Base-by-base conservation (phyloP, 2,329 filamentous ascomycete species). In the Graphiopsis chlorocephala region DNA sequence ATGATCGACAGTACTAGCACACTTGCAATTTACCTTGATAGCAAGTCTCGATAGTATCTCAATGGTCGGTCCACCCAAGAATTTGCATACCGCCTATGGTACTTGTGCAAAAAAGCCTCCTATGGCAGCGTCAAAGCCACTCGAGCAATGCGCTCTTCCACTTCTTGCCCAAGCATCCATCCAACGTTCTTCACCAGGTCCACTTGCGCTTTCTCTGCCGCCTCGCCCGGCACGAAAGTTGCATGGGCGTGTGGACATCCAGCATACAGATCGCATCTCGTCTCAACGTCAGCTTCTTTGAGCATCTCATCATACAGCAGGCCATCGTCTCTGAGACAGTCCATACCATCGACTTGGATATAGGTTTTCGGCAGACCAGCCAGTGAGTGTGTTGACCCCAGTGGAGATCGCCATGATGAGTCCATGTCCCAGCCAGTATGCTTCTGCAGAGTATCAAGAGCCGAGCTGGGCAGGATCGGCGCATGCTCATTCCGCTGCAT, bases 251-350 rank as follows among this genome's bases (percentile, higher is more conserved):
- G 81, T 7, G 79, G 79, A 59, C 79, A 72, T 0, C 80, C 80
- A 0, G 73, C 67, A 68, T 80, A 82, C 11, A 81, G 68, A 66
- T 83, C 78, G 10, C 84, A 48, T 58, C 74, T 78, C 1, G 82
- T 84, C 68, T 75, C 70, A 10, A 84, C 75, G 5, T 74, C 78
- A 1, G 81, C 77, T 61, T 81, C 80, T 33, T 78, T 74, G 64
- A 86, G 69, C 2, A 81, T 70, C 47, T 78, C 72, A 67, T 85
- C 83, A 67, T 85, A 86, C 0, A 86, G 79, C 58, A 86, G 66
- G 0, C 75, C 81, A 61, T 86, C 84, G 65, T 87, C 85, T 5
- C 84, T 73, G 2, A 83, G 66, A 0, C 80, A 80, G 70, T 86
- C 85, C 65, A 82, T 65, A 14, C 83, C 84, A 66, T 77, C 79